Conservation (phyloP, 2,329 filamentous ascomycete genomes). For the Cytospora paraplurivora region DNA sequence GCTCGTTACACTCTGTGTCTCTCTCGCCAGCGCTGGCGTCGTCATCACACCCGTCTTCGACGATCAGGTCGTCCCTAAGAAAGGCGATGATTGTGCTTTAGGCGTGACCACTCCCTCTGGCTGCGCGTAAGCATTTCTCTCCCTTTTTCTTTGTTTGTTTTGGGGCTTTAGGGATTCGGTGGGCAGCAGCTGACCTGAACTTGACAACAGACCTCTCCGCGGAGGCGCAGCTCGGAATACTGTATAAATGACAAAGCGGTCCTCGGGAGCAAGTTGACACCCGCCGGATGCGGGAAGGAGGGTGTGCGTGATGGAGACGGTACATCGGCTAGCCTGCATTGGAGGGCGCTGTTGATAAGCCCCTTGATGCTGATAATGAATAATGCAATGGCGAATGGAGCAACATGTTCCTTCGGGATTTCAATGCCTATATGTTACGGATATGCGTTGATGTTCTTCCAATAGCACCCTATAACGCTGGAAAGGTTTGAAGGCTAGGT, state of each 20-base stretch:
- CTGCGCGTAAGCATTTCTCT: slow-evolving; percentile 53
- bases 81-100: slow-evolving; percentile 55
- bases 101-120: slow-evolving; percentile 58
- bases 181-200: neutral
- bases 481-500: no score
- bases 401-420: neutral
- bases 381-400: neutral
- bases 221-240: slow-evolving; percentile 25
- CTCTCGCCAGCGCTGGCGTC: slow-evolving; percentile 54
- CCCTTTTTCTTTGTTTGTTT: neutral
- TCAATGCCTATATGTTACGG: neutral
- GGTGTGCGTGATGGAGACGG: no score
- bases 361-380: slow-evolving; percentile 18
- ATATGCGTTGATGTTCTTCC: neutral
- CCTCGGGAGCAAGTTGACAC: neutral
- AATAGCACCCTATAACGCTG: no score
- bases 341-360: neutral
- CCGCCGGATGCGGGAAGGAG: neutral
- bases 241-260: neutral
- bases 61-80: slow-evolving; percentile 54
- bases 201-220: slow-evolving; percentile 15
- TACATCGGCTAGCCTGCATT: neutral
- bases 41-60: slow-evolving; percentile 56
- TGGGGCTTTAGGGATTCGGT: neutral
- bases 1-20: slow-evolving; percentile 47